These are phyloP conservation scores for Botrytis fabae DNA, from an alignment of 2,329 filamentous ascomycete species.

Conservation along the genomic window DNA sequence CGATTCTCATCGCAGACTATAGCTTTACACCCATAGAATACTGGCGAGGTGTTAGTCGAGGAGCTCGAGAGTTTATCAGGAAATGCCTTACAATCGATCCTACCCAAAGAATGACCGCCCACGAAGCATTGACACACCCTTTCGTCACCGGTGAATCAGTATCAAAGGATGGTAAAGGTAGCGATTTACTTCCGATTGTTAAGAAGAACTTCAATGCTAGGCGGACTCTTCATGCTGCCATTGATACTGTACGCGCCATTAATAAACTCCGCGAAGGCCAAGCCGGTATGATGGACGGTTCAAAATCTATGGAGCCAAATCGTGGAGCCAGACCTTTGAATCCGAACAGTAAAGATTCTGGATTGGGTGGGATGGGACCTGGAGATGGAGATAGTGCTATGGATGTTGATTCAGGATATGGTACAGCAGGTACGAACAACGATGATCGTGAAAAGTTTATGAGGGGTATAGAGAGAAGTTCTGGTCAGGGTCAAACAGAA, in stretches of 20 bases:
- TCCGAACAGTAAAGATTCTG: slow-evolving; percentile 48
- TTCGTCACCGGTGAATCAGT: slow-evolving; percentile 58
- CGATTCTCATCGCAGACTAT: slow-evolving; percentile 95
- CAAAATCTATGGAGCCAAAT: slow-evolving; percentile 51
- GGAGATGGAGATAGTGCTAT: slow-evolving; percentile 29
- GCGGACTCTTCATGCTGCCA: slow-evolving; percentile 67
- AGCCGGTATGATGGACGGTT: slow-evolving; percentile 61
- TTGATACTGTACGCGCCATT: slow-evolving; percentile 69
- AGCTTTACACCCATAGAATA: slow-evolving; percentile 92
- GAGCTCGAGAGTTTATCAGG: slow-evolving; percentile 88
- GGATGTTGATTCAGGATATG: slow-evolving; percentile 38
- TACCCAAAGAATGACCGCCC: slow-evolving; percentile 82
- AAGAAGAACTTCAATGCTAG: slow-evolving; percentile 75
- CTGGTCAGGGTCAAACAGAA: slow-evolving; percentile 41
- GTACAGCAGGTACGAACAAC: slow-evolving; percentile 6
- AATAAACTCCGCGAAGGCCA: slow-evolving; percentile 69
- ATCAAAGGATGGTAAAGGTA: slow-evolving; percentile 51
- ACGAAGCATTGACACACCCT: slow-evolving; percentile 69
- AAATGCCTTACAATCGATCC: slow-evolving; percentile 91
- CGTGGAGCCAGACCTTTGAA: slow-evolving; percentile 43
- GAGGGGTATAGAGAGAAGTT: slow-evolving; percentile 35
- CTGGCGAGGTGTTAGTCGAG: slow-evolving; percentile 88
- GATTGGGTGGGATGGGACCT: slow-evolving; percentile 39
- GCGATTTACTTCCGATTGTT: slow-evolving; percentile 66
- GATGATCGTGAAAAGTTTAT: slow-evolving; percentile 30